phyloP scores from a whole-genome alignment of 192 early-diverging fungal genomes.

The Umbelopsis sp. region DNA sequence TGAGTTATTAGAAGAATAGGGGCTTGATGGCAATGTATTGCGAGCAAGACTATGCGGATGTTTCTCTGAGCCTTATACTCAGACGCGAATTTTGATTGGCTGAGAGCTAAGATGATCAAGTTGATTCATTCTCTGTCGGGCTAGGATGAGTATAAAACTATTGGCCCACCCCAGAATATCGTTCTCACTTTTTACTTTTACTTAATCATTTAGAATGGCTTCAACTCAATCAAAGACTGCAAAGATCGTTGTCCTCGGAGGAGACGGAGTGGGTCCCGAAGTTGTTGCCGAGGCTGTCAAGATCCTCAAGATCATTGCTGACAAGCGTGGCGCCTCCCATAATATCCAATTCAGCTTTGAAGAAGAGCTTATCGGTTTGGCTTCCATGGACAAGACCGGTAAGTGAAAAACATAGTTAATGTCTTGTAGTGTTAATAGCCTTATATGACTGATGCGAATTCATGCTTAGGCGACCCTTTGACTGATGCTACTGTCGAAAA shows the following conservation, averaged over 20 bases:
- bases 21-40: too few species aligned
- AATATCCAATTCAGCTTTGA: slow-evolving; percentile 70
- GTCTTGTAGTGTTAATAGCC: background rate
- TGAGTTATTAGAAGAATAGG: too few species aligned
- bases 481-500: slow-evolving; percentile 82
- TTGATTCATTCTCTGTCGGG: slow-evolving; percentile 20
- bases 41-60: too few species aligned
- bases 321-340: slow-evolving; percentile 59
- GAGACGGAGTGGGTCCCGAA: slow-evolving; percentile 97
- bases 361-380: slow-evolving; percentile 86
- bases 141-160: slow-evolving; percentile 5
- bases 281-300: slow-evolving; percentile 89
- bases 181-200: slow-evolving; percentile 19
- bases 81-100: slow-evolving; percentile 23
- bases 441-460: background rate
- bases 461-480: slow-evolving; percentile 59
- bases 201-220: slow-evolving; percentile 18
- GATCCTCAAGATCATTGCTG: slow-evolving; percentile 80
- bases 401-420: slow-evolving; percentile 25
- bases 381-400: slow-evolving; percentile 91
- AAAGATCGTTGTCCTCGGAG: slow-evolving; percentile 76
- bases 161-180: background rate
- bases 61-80: too few species aligned
- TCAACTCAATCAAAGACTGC: slow-evolving; percentile 24
- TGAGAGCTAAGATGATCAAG: slow-evolving; percentile 18